Evolutionary conservation across 257 asterid species (phyloP), one percentile per base, ranked within the genome.

Genomic region (Penstemon eatonii): DNA sequence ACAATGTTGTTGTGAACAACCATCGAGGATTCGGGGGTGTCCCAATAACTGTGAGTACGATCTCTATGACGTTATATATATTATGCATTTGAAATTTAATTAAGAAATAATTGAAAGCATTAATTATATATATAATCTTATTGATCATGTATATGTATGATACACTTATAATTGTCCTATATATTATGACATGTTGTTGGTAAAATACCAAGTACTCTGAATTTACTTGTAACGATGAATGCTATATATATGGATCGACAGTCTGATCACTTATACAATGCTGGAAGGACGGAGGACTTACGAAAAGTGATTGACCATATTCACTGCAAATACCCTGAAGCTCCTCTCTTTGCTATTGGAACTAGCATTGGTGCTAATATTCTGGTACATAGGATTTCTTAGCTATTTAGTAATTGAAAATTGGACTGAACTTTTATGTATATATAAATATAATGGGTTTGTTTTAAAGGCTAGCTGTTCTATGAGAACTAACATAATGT

Each of bases 11-110:
- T 56, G 86, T 85, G 72, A 68, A 81, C 82, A 87, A 87, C 76
- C 89, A 87, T 68, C 79, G 95, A 15, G 95, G 95, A 33, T 81
- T 83, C 56, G 95, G 91, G 11, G 91, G 91, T 37, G 81, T 81
- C 58, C 62, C 89, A 54, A 66, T 87, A 55, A 87, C 91, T 36
- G 95, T 85, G 72, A 85, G 95, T 81, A 55, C 38, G 7, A 63
- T 13, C 63, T 46, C 12, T 43, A 60, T 74, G 56, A 70, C 60
- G 15, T 68, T 2, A 25, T 25, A 10, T 66, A 25, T 25, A 10
- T 66, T 67, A 25, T 25, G 11, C 41, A 43, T 6, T 19, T 18
- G 13, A 41, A 44, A 18, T 52, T 56, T 7, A 13, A 12, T 13
- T 25, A 1, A 25, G 33, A 25, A 25, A 25, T 25, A 25, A 2